Conservation (phyloP, 2,329 filamentous ascomycete genomes). For the Metarhizium anisopliae region DNA sequence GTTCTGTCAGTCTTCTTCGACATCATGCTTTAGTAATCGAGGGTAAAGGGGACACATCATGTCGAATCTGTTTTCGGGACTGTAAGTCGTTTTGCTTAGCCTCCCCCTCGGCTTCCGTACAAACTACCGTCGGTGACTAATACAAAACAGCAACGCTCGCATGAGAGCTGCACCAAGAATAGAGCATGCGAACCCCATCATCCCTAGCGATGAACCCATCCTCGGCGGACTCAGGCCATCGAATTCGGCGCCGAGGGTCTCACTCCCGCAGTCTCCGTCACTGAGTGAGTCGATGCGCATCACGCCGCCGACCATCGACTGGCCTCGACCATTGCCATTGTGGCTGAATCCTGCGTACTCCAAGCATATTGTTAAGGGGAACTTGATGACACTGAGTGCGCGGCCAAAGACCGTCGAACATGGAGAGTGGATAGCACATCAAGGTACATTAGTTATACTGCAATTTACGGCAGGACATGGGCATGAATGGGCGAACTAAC, state of each 20-base stretch:
- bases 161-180: neutral
- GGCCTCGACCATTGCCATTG: slow-evolving; percentile 56
- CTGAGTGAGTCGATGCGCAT: neutral
- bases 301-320: neutral
- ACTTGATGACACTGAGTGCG: slow-evolving; percentile 91
- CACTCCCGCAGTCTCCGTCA: neutral
- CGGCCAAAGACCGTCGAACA: slow-evolving; percentile 91
- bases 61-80: slow-evolving; percentile 1
- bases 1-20: neutral
- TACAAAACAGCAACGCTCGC: slow-evolving; percentile 1
- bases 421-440: slow-evolving; percentile 93
- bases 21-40: neutral
- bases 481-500: neutral
- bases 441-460: slow-evolving; percentile 56
- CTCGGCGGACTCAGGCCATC: neutral
- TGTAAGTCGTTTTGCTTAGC: neutral
- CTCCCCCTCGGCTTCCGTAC: neutral
- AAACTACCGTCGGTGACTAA: neutral
- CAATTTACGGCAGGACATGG: neutral
- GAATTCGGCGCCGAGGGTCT: neutral
- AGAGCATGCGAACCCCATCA: slow-evolving; percentile 1
- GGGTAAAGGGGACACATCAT: neutral
- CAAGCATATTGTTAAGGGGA: slow-evolving; percentile 88
- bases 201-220: neutral
- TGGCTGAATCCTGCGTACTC: slow-evolving; percentile 70